Evolutionary conservation across 352 stramenopile species (phyloP).

Genomic region (Globisporangium barbulae): DNA sequence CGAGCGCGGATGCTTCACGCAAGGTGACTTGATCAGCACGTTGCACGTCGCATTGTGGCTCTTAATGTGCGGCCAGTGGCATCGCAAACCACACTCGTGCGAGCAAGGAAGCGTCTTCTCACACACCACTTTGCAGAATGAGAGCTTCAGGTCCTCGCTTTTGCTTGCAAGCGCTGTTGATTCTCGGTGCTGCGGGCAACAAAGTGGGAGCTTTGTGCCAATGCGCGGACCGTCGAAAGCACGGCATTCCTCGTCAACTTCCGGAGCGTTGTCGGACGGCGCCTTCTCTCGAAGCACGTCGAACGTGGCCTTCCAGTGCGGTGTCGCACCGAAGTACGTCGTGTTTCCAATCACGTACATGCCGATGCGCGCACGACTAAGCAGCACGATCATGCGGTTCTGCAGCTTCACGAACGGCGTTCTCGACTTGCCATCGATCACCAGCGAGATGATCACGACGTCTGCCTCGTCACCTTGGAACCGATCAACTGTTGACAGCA

Average conservation of each 20-base stretch:
- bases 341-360: conserved; percentile 86
- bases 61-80: conserved; percentile 58
- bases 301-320: conserved; percentile 80
- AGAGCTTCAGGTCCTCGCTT: conserved; percentile 51
- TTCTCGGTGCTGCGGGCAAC: conserved; percentile 65
- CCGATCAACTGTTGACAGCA: conserved; percentile 84
- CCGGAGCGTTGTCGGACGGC: conserved; percentile 33
- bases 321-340: conserved; percentile 72
- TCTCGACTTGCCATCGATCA: conserved; percentile 87
- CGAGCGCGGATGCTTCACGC: conserved; percentile 41
- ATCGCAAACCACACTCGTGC: conserved; percentile 64
- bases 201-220: conserved; percentile 63
- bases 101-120: conserved; percentile 48
- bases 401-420: conserved; percentile 86
- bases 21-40: conserved; percentile 63
- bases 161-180: conserved; percentile 30
- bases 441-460: conserved; percentile 83
- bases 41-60: conserved; percentile 61
- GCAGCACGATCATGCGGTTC: conserved; percentile 88
- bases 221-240: conserved; percentile 45
- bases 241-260: conserved; percentile 22
- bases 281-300: conserved; percentile 39
- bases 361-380: conserved; percentile 80
- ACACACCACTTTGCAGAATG: conserved; percentile 79
- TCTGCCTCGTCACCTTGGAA: conserved; percentile 90